Base-by-base conservation (phyloP, 257 asterid genomes). In the Nicotiana attenuata region DNA sequence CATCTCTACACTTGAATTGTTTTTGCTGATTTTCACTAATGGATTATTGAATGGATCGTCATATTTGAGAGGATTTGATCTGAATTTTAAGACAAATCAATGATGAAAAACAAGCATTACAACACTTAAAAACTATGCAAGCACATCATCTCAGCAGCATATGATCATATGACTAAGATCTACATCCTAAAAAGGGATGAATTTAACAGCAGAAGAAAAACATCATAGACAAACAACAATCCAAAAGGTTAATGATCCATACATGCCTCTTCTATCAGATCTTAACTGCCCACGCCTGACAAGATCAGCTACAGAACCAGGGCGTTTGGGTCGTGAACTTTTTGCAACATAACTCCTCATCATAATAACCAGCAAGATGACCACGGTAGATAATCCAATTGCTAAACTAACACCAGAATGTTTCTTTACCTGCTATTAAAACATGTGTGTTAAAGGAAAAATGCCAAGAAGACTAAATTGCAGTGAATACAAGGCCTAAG, bases 181-280 rank as follows among this genome's bases (percentile, higher is more conserved):
- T 45, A 47, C 60, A 71, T 45, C 78, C 38, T 45, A 20, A 71
- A 71, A 71, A 71, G 60, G 4, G 11, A 71, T 20, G 78, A 71
- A 24, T 4, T 4, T 63, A 71, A 47, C 22, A 69, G 78, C 56
- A 69, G 29, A 69, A n/a, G 78, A 69, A 20, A 41, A n/a, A 69
- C 59, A 71, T 14, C 60, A 22, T 45, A 71, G 22, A 71, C 22
- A 69, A 20, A 53, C 59, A 52, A 52, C 17, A 41, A 20, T 69
- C 15, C 57, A 47, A 73, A 73, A 50, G 61, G 79, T 73, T 22
- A 75, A 78, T 78, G 98, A 86, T 85, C 81, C 99, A 81, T 96
- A 96, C 99, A 96, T 93, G 99, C 97, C 98, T 96, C 99, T 96
- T 93, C 98, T 96, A 92, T 96, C 99, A 35, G 98, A 92, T 91